Evolutionary conservation across 306 rosid species (phyloP), one percentile per base, ranked within the genome.

Genomic region (Comarum palustre): DNA sequence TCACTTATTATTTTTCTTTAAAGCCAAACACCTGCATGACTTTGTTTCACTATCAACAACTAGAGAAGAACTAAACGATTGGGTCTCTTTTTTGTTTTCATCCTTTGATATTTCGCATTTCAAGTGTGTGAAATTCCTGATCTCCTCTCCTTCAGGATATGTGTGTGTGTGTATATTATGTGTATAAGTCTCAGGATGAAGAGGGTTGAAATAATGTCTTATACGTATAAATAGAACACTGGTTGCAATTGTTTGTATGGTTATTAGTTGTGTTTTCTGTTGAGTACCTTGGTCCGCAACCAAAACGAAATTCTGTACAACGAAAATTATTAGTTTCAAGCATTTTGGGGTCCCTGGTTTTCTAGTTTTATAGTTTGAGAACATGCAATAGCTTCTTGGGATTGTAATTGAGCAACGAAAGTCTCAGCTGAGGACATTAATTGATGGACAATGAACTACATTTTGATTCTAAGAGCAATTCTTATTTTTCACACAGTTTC

Each of bases 401-500:
- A 43, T 14, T 73, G 46, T 45, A 31, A 45, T 13, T 60, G 69
- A 73, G 59, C 3, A 16, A 45, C 45, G 60, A 10, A 38, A 60
- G 24, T 73, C 29, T 61, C 16, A 54, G 36, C 10, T 11, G 22
- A 62, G 51, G 63, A 63, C 77, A 50, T 34, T 63, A n/a, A 63
- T 63, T 32, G 13, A 48, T 47, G 51, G 48, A 31, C 38, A 62
- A 36, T 36, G 47, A 32, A 42, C 17, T 68, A 42, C 42, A 15
- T 46, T 68, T 69, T 74, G 39, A 64, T 52, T 73, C 58, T 54
- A 61, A 57, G 52, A 66, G 24, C 10, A 74, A 66, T 43, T 57
- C 27, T 66, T 22, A 24, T 63, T 74, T 64, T 66, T 89, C 57
- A 67, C 73, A 38, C 73, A 91, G 98, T 86, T 85, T 75, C 86